These are phyloP conservation scores for Phytophthora boehmeriae DNA, from an alignment of 352 stramenopile species.

Conservation along the genomic window DNA sequence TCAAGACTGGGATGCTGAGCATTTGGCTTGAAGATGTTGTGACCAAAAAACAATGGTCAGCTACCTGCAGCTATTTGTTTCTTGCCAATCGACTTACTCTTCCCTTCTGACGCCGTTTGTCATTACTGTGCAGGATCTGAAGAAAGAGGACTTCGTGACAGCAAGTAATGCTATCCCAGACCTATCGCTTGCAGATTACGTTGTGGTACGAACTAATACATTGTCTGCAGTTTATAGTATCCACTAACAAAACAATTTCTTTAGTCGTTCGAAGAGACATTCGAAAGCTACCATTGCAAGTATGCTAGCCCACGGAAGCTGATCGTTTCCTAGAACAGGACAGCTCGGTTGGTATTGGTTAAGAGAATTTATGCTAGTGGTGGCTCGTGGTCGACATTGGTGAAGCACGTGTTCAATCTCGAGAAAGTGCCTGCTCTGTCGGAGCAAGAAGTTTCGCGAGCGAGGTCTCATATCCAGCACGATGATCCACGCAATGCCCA, in stretches of 20 bases:
- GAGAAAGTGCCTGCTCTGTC: neutral
- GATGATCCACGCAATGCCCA: neutral
- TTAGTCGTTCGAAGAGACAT: neutral
- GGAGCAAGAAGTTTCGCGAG: neutral
- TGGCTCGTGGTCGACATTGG: neutral
- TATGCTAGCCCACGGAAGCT: neutral
- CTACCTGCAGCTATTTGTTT: too few relatives aligned
- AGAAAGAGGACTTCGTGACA: neutral
- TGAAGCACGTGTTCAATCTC: neutral
- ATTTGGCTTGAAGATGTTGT: neutral
- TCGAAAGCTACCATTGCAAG: neutral
- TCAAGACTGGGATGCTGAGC: neutral
- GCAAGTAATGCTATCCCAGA: neutral
- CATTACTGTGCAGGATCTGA: neutral
- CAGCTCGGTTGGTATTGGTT: neutral
- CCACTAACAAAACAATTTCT: neutral
- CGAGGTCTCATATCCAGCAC: neutral
- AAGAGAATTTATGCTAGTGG: neutral
- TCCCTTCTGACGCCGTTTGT: too few relatives aligned
- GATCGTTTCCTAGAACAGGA: neutral
- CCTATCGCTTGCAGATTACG: neutral
- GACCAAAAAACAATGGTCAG: constrained; percentile 2
- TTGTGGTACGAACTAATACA: neutral
- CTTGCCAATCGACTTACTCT: too few relatives aligned
- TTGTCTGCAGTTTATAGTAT: neutral